These are phyloP conservation scores for Porphyrellus cyaneotinctus DNA, from an alignment of 768 basidiomycete genomes.

Conservation along the genomic window DNA sequence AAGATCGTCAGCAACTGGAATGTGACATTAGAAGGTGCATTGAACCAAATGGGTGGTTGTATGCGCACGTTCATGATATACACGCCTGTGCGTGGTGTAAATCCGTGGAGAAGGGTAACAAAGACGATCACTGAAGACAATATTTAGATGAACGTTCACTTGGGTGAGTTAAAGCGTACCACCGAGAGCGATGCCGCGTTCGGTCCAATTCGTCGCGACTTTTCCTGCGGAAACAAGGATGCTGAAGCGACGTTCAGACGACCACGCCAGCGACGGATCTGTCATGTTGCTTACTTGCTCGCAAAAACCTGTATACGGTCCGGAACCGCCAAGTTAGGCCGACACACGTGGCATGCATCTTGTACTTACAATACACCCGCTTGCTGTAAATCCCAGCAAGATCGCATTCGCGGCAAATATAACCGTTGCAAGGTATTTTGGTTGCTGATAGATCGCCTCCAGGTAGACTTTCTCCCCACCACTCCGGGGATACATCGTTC, in stretches of 20 bases:
- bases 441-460: conserved; percentile 49
- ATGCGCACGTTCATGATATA: conserved; percentile 50
- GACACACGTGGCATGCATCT: neutral
- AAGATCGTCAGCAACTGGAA: conserved; percentile 43
- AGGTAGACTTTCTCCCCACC: conserved; percentile 64
- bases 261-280: accelerated
- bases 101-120: conserved; percentile 48
- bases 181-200: conserved; percentile 59
- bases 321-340: neutral
- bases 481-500: conserved; percentile 59
- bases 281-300: conserved; percentile 23
- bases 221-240: conserved; percentile 48
- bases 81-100: conserved; percentile 47
- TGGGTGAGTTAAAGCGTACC: conserved; percentile 29
- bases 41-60: neutral
- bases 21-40: conserved; percentile 10
- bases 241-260: conserved; percentile 24
- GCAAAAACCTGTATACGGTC: conserved; percentile 27
- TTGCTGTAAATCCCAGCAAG: conserved; percentile 38
- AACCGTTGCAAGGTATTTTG: conserved; percentile 45
- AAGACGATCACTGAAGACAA: conserved; percentile 42
- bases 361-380: conserved; percentile 44
- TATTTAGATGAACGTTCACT: too few species aligned
- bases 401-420: conserved; percentile 49
- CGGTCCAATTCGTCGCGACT: conserved; percentile 43